Percentiles rank a stretch among this genome's conserved stretches.
phyloP scores from a whole-genome alignment of 495 filamentous ascomycete genomes.

The Penicillium pancosmium region DNA sequence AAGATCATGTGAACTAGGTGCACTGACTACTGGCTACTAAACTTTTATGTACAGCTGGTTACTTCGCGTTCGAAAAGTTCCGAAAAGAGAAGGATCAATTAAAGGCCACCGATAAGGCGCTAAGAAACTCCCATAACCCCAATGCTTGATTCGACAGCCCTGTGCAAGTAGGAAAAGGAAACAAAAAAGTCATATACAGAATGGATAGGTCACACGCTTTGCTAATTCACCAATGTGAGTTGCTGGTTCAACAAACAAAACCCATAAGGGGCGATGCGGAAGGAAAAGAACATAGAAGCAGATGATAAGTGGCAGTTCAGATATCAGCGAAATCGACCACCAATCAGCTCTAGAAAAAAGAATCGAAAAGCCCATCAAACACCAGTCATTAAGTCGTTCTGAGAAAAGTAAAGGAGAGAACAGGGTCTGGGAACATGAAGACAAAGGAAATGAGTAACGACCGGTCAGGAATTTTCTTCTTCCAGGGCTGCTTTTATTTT shows the following conservation, averaged over 20 bases:
- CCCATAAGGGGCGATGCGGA: constrained; percentile 14
- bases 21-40: neutral
- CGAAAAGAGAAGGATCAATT: neutral
- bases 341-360: constrained; percentile 10
- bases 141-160: constrained; percentile 12
- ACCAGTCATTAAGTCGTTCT: constrained; percentile 35
- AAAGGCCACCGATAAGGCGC: neutral
- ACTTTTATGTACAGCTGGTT: neutral
- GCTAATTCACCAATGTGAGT: constrained; percentile 21
- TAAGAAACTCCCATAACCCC: constrained; percentile 14
- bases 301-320: constrained; percentile 18
- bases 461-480: constrained; percentile 42
- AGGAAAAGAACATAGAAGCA: constrained; percentile 11
- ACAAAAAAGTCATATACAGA: constrained; percentile 26
- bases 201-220: constrained; percentile 20
- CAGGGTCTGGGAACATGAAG: constrained; percentile 16
- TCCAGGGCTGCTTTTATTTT: constrained; percentile 66
- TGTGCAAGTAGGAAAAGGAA: constrained; percentile 17
- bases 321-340: constrained; percentile 26
- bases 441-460: constrained; percentile 26
- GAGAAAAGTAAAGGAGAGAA: constrained; percentile 15
- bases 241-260: constrained; percentile 9
- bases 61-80: neutral
- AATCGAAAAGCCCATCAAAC: constrained; percentile 24
- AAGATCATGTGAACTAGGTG: neutral